phyloP scores from a whole-genome alignment of 306 rosid genomes.

The Hippophae rhamnoides region DNA sequence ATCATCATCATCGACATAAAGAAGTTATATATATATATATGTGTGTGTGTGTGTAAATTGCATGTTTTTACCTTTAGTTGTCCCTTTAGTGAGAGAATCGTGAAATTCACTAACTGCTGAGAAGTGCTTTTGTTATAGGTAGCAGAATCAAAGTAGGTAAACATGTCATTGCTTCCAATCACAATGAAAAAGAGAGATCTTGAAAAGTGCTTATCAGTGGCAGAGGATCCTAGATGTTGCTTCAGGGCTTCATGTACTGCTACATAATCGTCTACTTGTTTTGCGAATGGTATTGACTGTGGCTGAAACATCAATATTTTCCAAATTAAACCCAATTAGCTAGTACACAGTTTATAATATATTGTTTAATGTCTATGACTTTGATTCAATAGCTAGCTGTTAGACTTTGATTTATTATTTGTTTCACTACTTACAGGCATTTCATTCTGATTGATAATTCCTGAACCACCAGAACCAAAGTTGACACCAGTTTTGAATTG shows the following conservation, averaged over 20 bases:
- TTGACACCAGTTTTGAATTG: conserved; percentile 57
- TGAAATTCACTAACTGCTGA: conserved; percentile 35
- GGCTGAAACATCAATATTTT: conserved; percentile 18
- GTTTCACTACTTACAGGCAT: conserved; percentile 34
- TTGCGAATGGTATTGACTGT: conserved; percentile 36
- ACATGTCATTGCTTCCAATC: conserved; percentile 76
- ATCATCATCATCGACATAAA: not conserved
- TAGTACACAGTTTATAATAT: no score
- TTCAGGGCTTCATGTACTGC: conserved; percentile 25
- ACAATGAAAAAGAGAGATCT: conserved; percentile 44
- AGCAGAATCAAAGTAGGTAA: conserved; percentile 37
- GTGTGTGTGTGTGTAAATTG: no score
- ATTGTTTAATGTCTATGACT: not conserved
- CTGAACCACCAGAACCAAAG: conserved; percentile 79
- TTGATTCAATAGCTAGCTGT: not conserved
- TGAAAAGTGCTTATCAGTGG: conserved; percentile 33
- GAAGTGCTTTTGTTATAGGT: conserved; percentile 37
- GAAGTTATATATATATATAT: not conserved
- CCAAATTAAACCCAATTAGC: not conserved
- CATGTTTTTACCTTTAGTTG: conserved; percentile 58
- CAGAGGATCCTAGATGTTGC: conserved; percentile 23
- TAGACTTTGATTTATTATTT: not conserved
- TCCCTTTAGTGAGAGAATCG: conserved; percentile 35
- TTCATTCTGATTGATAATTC: conserved; percentile 42
- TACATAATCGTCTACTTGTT: conserved; percentile 49